phyloP scores from a whole-genome alignment of 2,329 filamentous ascomycete species.

The Thyridium curvatum region DNA sequence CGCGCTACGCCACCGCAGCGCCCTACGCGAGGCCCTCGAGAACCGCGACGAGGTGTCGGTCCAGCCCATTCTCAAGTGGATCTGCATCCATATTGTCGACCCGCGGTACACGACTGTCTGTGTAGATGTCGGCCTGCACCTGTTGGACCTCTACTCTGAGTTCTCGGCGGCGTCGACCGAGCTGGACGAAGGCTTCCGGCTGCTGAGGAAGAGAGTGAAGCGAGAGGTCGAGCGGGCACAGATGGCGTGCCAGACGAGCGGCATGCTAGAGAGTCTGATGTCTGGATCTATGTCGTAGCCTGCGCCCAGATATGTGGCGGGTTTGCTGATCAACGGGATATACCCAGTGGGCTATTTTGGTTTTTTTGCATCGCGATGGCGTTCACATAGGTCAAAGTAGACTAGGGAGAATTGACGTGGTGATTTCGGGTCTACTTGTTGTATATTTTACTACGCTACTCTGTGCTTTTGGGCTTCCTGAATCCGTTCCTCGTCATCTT shows the following conservation, averaged over 20 bases:
- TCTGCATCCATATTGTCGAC: conserved; percentile 73
- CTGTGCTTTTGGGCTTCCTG: too few relatives aligned
- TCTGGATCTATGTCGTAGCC: conserved; percentile 28
- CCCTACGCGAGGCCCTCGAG: conserved; percentile 72
- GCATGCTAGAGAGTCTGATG: conserved; percentile 75
- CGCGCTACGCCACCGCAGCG: conserved; percentile 81
- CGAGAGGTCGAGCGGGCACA: conserved; percentile 78
- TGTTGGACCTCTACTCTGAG: conserved; percentile 83
- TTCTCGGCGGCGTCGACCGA: conserved; percentile 68
- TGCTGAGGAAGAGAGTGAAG: conserved; percentile 64
- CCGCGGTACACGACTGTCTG: conserved; percentile 75
- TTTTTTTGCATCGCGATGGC: conserved; percentile 33
- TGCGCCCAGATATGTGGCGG: too few relatives aligned
- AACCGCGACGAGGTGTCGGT: conserved; percentile 76
- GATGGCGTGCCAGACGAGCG: conserved; percentile 71
- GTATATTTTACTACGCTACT: too few relatives aligned
- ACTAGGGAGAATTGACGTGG: too few relatives aligned
- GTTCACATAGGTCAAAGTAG: conserved; percentile 14
- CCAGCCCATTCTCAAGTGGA: conserved; percentile 78
- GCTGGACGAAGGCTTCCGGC: conserved; percentile 64
- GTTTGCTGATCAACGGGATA: too few relatives aligned
- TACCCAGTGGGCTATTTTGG: conserved; percentile 3
- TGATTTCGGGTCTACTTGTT: too few relatives aligned
- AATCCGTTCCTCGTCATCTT: too few relatives aligned
- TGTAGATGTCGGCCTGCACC: conserved; percentile 73